These are phyloP conservation scores for Moesziomyces sp. DNA, from an alignment of 1,284 basidiomycete genomes.

Conservation along the genomic window DNA sequence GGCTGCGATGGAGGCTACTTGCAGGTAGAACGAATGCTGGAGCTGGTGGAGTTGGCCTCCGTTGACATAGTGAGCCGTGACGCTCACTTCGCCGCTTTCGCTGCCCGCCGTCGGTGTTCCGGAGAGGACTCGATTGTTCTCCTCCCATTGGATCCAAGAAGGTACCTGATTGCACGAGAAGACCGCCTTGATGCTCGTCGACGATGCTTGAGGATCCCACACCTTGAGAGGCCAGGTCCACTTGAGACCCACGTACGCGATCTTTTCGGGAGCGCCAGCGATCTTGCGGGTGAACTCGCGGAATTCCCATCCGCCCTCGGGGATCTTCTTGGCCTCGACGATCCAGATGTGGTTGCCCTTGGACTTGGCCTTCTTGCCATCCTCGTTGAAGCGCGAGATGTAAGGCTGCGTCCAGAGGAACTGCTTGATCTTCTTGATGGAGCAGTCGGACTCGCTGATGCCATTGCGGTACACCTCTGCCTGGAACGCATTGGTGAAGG, in stretches of 20 bases:
- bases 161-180: constrained; percentile 85
- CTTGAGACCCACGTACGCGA: constrained; percentile 77
- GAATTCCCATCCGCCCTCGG: constrained; percentile 85
- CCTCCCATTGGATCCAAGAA: constrained; percentile 87
- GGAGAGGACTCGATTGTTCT: constrained; percentile 66
- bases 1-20: constrained; percentile 46
- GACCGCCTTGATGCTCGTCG: constrained; percentile 74
- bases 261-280: constrained; percentile 69
- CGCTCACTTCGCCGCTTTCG: constrained; percentile 55
- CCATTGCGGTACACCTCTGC: constrained; percentile 78
- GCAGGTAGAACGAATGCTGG: constrained; percentile 60
- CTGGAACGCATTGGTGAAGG: constrained; percentile 95
- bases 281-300: constrained; percentile 79
- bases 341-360: constrained; percentile 99
- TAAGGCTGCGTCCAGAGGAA: constrained; percentile 93
- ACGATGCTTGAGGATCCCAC: constrained; percentile 86
- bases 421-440: constrained; percentile 79
- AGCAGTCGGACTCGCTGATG: constrained; percentile 71
- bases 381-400: constrained; percentile 98
- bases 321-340: constrained; percentile 87
- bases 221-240: constrained; percentile 94
- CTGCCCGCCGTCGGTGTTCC: constrained; percentile 52
- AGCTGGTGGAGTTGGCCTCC: constrained; percentile 60
- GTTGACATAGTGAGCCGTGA: constrained; percentile 61
- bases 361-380: constrained; percentile 97